These are phyloP conservation scores for Ganoderma lingzhi DNA, from an alignment of 1,284 basidiomycete genomes.

Conservation along the genomic window DNA sequence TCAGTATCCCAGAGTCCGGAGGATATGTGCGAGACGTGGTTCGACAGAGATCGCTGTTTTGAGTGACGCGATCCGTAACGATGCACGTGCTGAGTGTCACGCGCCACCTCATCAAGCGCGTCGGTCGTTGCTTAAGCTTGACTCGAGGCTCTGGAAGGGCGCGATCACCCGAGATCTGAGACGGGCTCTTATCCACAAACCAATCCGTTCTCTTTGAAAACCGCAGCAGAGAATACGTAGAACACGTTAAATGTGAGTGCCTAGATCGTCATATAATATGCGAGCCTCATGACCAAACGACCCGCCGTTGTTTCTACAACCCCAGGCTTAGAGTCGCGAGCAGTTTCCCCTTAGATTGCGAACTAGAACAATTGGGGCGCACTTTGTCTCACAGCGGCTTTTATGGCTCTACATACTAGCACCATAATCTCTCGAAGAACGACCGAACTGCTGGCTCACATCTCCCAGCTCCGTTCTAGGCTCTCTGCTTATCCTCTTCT, in stretches of 20 bases:
- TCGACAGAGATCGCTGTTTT: neutral
- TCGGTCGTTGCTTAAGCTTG: neutral
- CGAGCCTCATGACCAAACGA: no score
- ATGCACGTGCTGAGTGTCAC: constrained; percentile 26
- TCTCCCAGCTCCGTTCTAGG: constrained; percentile 44
- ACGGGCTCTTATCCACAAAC: neutral
- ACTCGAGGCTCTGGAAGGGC: neutral
- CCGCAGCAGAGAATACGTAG: neutral
- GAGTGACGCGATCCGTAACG: constrained; percentile 23
- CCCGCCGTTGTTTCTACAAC: no score
- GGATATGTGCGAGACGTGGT: neutral
- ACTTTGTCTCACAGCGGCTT: constrained; percentile 14
- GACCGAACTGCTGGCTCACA: constrained; percentile 45
- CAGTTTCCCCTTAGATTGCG: neutral
- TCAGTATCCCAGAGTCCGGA: no score
- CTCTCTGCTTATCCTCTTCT: constrained; percentile 48
- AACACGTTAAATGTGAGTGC: neutral
- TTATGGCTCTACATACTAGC: constrained; percentile 41
- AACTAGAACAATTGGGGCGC: no score
- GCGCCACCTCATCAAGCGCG: constrained; percentile 2
- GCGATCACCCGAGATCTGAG: neutral
- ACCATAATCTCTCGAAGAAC: constrained; percentile 52
- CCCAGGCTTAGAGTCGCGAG: neutral
- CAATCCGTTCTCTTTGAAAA: neutral
- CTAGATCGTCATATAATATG: neutral